Evolutionary conservation across 2,329 filamentous ascomycete species (phyloP), one percentile per base, ranked within the genome.

Genomic region (Fonsecaea erecta): DNA sequence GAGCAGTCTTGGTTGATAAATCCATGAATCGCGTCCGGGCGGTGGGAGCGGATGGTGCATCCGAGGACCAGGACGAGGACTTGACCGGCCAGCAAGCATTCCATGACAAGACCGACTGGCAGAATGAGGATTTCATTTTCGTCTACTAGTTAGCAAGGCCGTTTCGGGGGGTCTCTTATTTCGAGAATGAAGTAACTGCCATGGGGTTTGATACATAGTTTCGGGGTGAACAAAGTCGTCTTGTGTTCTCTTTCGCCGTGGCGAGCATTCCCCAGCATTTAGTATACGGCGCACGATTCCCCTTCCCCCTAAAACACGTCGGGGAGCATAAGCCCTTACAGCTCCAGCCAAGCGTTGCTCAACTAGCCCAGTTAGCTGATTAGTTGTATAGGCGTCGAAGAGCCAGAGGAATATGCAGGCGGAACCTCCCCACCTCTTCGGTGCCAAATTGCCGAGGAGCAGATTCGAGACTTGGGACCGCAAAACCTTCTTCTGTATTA

Each of bases 1-100:
- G 78, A 1, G 85, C 84, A 0, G 77, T 83, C 1, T 74, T 89
- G 0, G 72, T 87, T 1, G 88, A 90, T 69, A 78, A 82, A 63
- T 89, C 84, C 69, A 85, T 90, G 75, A 61, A 65, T 21, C 54
- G 61, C n/a, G 60, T 65, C 71, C 71, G 75, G 75, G 55, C 68
- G 56, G 51, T 28, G 24, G 66, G 51, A 60, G 56, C 74, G 72
- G 51, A 53, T 68, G 67, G 51, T 57, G 59, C 74, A 71, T 56
- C 59, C 68, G 65, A 71, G 46, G 51, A 71, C 56, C 40, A 74
- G 73, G 73, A 68, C 52, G 52, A 73, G 71, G 65, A 69, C 60
- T 56, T 60, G 69, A 43, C 68, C 40, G 55, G 57, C 64, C 62
- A 72, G 58, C 72, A 73, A 66, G 71, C 73, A 30, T 75, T 74